Conservation (phyloP, 495 filamentous ascomycete species). For the Melanomma pulvis-pyrius region DNA sequence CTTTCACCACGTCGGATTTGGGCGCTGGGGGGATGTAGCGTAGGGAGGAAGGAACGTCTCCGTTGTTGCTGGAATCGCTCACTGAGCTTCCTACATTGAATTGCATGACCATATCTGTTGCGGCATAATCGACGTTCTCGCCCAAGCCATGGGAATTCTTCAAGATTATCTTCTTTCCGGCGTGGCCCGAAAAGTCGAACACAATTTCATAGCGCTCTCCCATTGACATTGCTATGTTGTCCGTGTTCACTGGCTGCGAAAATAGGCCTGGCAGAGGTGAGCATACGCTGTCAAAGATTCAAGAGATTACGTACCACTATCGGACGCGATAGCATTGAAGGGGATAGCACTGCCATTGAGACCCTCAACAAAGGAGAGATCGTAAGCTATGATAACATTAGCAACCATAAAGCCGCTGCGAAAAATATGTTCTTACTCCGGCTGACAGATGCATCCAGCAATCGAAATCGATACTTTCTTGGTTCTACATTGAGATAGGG, state of each 20-base stretch:
- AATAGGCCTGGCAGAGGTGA: conserved; percentile 44
- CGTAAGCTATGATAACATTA: conserved; percentile 39
- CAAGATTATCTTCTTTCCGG: conserved; percentile 54
- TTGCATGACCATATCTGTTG: conserved; percentile 57
- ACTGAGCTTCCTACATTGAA: conserved; percentile 54
- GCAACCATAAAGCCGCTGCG: neutral
- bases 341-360: conserved; percentile 36
- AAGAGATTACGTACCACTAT: conserved; percentile 43
- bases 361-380: conserved; percentile 49
- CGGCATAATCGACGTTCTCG: conserved; percentile 50
- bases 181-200: conserved; percentile 56
- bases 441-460: conserved; percentile 52
- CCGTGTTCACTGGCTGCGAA: conserved; percentile 42
- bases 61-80: conserved; percentile 45
- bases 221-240: conserved; percentile 51
- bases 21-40: conserved; percentile 42
- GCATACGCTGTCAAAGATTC: neutral
- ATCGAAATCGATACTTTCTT: conserved; percentile 59
- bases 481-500: conserved; percentile 56
- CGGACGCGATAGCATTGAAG: conserved; percentile 60
- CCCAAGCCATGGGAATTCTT: conserved; percentile 50
- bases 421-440: conserved; percentile 15
- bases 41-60: conserved; percentile 43
- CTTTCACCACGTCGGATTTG: conserved; percentile 39
- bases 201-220: conserved; percentile 61